Evolutionary conservation across 2,329 filamentous ascomycete genomes (phyloP), one percentile per base, ranked within the genome.

Genomic region (Didymella keratinophila): DNA sequence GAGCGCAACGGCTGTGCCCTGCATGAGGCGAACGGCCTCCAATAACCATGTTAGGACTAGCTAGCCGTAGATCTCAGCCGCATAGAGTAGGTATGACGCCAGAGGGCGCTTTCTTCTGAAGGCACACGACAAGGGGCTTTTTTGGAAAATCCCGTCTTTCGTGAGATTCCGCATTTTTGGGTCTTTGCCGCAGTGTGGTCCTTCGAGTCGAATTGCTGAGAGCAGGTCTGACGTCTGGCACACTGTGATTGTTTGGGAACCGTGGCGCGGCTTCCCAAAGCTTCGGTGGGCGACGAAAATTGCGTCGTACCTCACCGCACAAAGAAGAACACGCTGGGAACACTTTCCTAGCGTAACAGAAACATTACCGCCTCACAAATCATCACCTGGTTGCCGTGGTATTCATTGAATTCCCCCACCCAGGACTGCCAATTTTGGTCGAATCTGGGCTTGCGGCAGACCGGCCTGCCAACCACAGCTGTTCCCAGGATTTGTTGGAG

Each of bases 1-100:
- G 58, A 61, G 56, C 55, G 57, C 56, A 63, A 59, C 58, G 65
- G 63, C 53, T 58, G 61, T n/a, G 49, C 64, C 66, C 66, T 68
- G 66, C 63, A 60, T 67, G 34, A 56, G 41, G 30, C 23, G 28
- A 58, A 48, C 55, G 48, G 37, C 11, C 10, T 10, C 12, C 61
- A 55, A 63, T 16, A n/a, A n/a, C 47, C 11, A 2, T 2, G 0
- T 9, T 30, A 1, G 12, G 23, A 1, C 21, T 51, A 48, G 44
- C 9, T 0, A 1, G 16, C 4, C 20, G 54, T n/a, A 36, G 56
- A 64, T 64, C 61, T 23, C 47, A 47, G 10, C 62, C 44, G 30
- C 3, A 56, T 46, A 30, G 16, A 47, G 58, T 27, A 28, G 46
- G 32, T 52, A 69, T 69, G 66, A 69, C 66, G 66, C 58, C 39